phyloP scores from a whole-genome alignment of 805 yeast species.

The Suhomyces faveliae region DNA sequence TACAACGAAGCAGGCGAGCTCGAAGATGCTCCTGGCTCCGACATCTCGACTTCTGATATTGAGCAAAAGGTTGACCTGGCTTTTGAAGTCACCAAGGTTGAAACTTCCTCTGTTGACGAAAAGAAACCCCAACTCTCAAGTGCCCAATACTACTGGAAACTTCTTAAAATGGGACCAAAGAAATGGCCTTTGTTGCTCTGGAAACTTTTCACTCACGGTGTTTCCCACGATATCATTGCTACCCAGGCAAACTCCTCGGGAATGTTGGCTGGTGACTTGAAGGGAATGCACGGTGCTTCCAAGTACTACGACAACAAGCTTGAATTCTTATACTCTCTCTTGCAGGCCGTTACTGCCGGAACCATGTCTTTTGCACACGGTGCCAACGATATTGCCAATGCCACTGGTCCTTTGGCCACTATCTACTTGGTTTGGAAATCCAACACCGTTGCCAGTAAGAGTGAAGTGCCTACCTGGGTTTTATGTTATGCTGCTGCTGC shows the following conservation, averaged over 20 bases:
- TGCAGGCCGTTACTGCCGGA: slow-evolving; percentile 71
- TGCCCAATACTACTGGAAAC: slow-evolving; percentile 38
- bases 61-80: slow-evolving; percentile 15
- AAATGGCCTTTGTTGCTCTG: slow-evolving; percentile 55
- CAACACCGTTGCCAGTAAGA: slow-evolving; percentile 43
- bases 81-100: slow-evolving; percentile 12
- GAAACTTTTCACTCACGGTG: slow-evolving; percentile 56
- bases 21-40: slow-evolving; percentile 7
- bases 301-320: slow-evolving; percentile 68
- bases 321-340: slow-evolving; percentile 64
- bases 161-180: slow-evolving; percentile 45
- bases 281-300: slow-evolving; percentile 53
- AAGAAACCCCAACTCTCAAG: slow-evolving; percentile 32
- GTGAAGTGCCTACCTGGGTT: slow-evolving; percentile 71
- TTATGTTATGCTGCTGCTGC: slow-evolving; percentile 66
- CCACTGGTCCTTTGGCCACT: slow-evolving; percentile 72
- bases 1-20: slow-evolving; percentile 16
- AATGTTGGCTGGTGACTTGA: slow-evolving; percentile 46
- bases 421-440: slow-evolving; percentile 61
- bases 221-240: slow-evolving; percentile 59
- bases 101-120: slow-evolving; percentile 12
- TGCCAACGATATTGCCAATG: slow-evolving; percentile 76
- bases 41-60: slow-evolving; percentile 12
- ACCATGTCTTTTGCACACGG: slow-evolving; percentile 85
- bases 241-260: slow-evolving; percentile 42